Evolutionary conservation across 202 grass and related monocot genomes (phyloP).

Genomic region (Panicum hallii): DNA sequence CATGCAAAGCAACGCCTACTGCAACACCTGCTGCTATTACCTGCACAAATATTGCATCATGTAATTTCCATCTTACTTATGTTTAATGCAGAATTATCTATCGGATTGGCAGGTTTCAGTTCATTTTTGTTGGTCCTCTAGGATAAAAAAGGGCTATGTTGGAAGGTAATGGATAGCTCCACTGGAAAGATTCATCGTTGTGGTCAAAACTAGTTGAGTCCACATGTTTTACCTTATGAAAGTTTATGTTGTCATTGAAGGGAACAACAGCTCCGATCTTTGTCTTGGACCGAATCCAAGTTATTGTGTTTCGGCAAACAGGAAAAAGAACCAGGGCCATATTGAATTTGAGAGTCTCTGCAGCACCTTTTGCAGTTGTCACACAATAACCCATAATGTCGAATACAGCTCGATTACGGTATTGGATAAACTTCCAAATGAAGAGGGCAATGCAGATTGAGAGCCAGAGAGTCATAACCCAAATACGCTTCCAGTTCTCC

Average conservation of each 20-base stretch:
- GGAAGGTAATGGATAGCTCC: conserved; percentile 4
- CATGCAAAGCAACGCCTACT: conserved; percentile 78
- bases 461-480: conserved; percentile 89
- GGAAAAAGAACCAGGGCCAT: conserved; percentile 94
- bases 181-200: background rate
- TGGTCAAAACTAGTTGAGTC: conserved; percentile 13
- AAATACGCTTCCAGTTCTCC: conserved; percentile 93
- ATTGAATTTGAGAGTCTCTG: conserved; percentile 97
- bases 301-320: conserved; percentile 90
- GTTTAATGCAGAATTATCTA: conserved; percentile 6
- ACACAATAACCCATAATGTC: conserved; percentile 94
- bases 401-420: conserved; percentile 76
- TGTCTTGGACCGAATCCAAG: conserved; percentile 89
- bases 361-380: conserved; percentile 80
- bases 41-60: conserved; percentile 47
- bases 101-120: background rate
- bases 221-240: conserved; percentile 70
- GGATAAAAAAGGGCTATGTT: conserved; percentile 18
- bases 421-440: conserved; percentile 89
- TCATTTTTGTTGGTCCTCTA: conserved; percentile 7
- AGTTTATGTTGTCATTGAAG: conserved; percentile 98
- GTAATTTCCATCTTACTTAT: conserved; percentile 28
- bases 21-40: conserved; percentile 81
- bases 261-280: conserved; percentile 74
- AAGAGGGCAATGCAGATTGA: conserved; percentile 73